Conservation (phyloP, 148 eudicot genomes). For the Pouteria glomerata region DNA sequence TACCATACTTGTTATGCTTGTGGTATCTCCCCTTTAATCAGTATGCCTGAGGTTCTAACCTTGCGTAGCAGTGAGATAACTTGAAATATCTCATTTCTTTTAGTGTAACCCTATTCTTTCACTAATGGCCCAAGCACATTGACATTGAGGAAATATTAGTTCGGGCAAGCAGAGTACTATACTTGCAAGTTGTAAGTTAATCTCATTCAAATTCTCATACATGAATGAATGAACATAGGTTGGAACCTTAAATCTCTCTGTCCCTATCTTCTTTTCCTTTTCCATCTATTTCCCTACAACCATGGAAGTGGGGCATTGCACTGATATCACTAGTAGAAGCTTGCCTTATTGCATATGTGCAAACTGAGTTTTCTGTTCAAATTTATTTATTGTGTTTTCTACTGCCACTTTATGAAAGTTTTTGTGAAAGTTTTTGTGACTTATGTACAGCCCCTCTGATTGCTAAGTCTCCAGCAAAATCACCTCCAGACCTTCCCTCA, state of each 20-base stretch:
- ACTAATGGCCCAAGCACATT: background rate
- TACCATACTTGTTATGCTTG: background rate
- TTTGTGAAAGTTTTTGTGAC: slow-evolving; percentile 11
- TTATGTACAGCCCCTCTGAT: slow-evolving; percentile 60
- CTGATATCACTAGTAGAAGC: background rate
- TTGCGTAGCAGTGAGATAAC: background rate
- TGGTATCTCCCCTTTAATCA: background rate
- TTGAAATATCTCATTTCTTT: background rate
- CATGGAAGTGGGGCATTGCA: background rate
- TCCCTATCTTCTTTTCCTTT: background rate
- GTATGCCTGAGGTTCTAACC: slow-evolving; percentile 7
- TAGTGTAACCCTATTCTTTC: background rate
- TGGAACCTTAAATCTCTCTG: background rate
- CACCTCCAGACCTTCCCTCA: slow-evolving; percentile 41
- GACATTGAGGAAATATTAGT: background rate
- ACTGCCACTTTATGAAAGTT: background rate
- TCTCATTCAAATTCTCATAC: background rate
- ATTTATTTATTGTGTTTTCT: background rate
- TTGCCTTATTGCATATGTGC: background rate
- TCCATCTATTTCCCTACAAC: background rate
- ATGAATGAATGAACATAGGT: background rate
- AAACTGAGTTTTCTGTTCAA: background rate
- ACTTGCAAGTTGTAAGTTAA: background rate
- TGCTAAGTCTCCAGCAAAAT: slow-evolving; percentile 41
- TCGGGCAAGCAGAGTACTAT: background rate